Base-by-base conservation (phyloP, 164 flowering plant species). In the Echeveria elegans region DNA sequence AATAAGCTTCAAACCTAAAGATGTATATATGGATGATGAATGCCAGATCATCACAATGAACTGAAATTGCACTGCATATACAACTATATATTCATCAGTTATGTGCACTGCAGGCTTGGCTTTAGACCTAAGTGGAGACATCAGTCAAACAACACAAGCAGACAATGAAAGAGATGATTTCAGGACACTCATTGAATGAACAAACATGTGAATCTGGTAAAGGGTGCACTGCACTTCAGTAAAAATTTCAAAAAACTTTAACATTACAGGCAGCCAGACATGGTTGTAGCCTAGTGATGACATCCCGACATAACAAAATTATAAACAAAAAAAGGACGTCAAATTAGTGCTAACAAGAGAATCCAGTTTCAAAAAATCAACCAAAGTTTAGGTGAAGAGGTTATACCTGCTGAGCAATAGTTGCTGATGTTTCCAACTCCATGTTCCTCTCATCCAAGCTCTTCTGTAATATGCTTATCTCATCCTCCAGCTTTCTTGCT, bases 401-500 rank as follows among this genome's bases (percentile, higher is more conserved):
- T 43, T 16, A 43, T 50, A 50, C 99, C 95, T 86, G 79, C 64
- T 86, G 82, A 21, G 90, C 80, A 40, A 71, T 66, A 63, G 84
- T 75, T 26, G 88, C 72, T 38, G 96, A 82, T 23, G 79, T 75
- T 73, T 79, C 80, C 75, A 91, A 79, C 79, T 77, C 76, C 41
- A 67, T 76, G 74, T 80, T 81, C 64, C 80, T 87, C 75, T 94
- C 95, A 47, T 89, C 93, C 77, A 94, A 84, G 64, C 72, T 78
- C 71, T 75, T 78, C 71, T 87, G 84, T 79, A 94, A 76, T 67
- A 68, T 67, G 41, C 40, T 11, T 26, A 88, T 76, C 72, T 94
- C 90, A 15, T 81, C 86, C 64, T 88, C 96, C 92, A 91, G 76
- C 59, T 67, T 73, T 77, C 73, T 85, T 2, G 90, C 93, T 72